Evolutionary conservation across 78 protist genomes (phyloP).

Genomic region (Isochrysis galbana): DNA sequence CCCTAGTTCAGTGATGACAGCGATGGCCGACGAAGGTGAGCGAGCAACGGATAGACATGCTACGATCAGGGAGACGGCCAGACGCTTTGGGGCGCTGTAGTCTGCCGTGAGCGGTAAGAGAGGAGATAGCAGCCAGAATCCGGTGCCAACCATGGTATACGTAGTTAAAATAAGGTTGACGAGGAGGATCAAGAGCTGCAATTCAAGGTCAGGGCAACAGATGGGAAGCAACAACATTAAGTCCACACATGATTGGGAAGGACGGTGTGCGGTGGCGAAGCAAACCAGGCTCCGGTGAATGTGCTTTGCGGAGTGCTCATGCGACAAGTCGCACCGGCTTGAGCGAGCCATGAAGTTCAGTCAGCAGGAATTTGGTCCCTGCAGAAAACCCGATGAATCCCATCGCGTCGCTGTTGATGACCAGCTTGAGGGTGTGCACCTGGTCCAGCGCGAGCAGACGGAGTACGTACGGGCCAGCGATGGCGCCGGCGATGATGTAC

Average conservation of each 20-base stretch:
- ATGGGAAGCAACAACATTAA: too few relatives aligned
- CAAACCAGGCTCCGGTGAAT: too few relatives aligned
- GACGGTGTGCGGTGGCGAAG: too few relatives aligned
- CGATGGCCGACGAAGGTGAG: constrained; percentile 22
- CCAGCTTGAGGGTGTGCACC: not conserved
- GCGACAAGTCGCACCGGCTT: too few relatives aligned
- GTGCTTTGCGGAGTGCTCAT: too few relatives aligned
- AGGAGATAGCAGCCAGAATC: not conserved
- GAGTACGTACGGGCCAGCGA: not conserved
- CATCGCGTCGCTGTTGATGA: constrained; percentile 7
- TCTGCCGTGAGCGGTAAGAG: not conserved
- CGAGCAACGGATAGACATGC: constrained; percentile 1
- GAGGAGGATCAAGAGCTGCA: not conserved
- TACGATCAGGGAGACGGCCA: not conserved
- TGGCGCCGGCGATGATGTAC: not conserved
- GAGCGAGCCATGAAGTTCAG: not conserved
- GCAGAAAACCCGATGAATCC: constrained; percentile 32
- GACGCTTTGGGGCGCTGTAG: not conserved
- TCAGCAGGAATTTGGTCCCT: not conserved
- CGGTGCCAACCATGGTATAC: too few relatives aligned
- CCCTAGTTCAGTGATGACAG: not conserved
- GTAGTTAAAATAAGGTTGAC: not conserved
- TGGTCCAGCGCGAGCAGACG: not conserved
- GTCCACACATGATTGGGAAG: too few relatives aligned
- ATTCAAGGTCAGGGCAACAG: too few relatives aligned